Evolutionary conservation across 805 yeast species (phyloP), one percentile per base, ranked within the genome.

Genomic region (Saccharomycopsis javanensis): DNA sequence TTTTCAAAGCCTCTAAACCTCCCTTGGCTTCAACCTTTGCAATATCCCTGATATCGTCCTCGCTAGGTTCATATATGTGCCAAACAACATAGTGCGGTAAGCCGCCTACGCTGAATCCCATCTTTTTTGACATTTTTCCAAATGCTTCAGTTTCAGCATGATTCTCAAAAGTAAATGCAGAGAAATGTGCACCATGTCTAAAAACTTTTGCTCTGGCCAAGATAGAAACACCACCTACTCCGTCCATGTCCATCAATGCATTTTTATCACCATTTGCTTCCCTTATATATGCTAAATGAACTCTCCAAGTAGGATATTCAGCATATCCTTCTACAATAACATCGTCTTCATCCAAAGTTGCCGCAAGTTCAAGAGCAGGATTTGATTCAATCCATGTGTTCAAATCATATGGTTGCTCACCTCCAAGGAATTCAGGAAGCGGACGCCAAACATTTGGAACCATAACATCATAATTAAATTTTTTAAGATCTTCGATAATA

Each of bases 371-470:
- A 15, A 85, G 59, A 1, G 88, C 97, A 8, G 85, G 82, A 5
- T 82, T 85, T 2, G 91, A 82, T 72, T 94, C 99, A 57, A 88
- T 80, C 99, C 99, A 94, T 13, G 97, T 88, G 71, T 94, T 94
- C 67, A 94, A 79, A 71, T 94, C 99, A 69, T 94, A 94, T 1
- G 98, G 90, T 71, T 94, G 99, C 68, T 88, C 95, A 62, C 81
- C 80, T 18, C 94, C 95, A 61, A 94, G 78, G 71, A 91, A 94
- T 51, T 83, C 85, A 2, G 99, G 99, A 60, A 94, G 76, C 1
- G 98, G 99, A 64, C 99, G 79, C 99, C 99, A 94, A 34, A 94
- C 97, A 66, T 94, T 89, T 30, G 89, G 96, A 42, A 85, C 78
- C 68, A 87, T 75, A 15, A 87, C 86, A 66, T 87, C 96, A 66